phyloP scores from a whole-genome alignment of 2,329 filamentous ascomycete genomes.

The Diaporthe ilicicola region DNA sequence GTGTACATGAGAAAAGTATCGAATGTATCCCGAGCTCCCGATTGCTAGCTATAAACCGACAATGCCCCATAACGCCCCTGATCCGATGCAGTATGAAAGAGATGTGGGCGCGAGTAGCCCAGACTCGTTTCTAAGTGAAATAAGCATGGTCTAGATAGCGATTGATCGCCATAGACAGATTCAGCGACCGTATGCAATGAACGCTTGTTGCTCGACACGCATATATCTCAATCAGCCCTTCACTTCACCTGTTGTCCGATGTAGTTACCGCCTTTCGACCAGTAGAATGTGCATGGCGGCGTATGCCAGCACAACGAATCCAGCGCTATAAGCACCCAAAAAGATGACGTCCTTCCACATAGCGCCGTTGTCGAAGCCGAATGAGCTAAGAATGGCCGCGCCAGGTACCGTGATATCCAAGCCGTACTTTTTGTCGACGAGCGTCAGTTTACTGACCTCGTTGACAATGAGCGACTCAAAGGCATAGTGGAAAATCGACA shows the following conservation, averaged over 20 bases:
- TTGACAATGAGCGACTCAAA: slow-evolving; percentile 98
- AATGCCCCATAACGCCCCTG: slow-evolving; percentile 35
- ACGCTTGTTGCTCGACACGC: slow-evolving; percentile 17
- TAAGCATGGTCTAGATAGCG: slow-evolving; percentile 19
- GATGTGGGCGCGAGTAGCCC: neutral
- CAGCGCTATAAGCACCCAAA: slow-evolving; percentile 80
- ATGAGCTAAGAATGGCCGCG: slow-evolving; percentile 90
- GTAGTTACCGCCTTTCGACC: slow-evolving; percentile 79
- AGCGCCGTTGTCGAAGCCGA: slow-evolving; percentile 89
- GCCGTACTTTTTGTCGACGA: slow-evolving; percentile 94
- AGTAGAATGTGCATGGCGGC: slow-evolving; percentile 91
- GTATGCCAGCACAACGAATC: slow-evolving; percentile 90
- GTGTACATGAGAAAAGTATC: slow-evolving; percentile 9
- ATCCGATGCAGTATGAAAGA: slow-evolving; percentile 33
- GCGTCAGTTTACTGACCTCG: slow-evolving; percentile 87
- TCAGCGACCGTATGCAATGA: slow-evolving; percentile 6
- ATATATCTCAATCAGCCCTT: neutral
- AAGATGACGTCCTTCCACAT: slow-evolving; percentile 87
- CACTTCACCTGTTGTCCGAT: neutral
- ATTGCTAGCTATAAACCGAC: slow-evolving; percentile 35
- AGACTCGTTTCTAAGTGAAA: slow-evolving; percentile 14
- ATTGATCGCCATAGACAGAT: slow-evolving; percentile 8
- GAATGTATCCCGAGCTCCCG: slow-evolving; percentile 35
- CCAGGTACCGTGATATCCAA: slow-evolving; percentile 96
- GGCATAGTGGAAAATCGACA: slow-evolving; percentile 98